Conservation (phyloP, 2,329 filamentous ascomycete genomes). For the Daldinia sp. region DNA sequence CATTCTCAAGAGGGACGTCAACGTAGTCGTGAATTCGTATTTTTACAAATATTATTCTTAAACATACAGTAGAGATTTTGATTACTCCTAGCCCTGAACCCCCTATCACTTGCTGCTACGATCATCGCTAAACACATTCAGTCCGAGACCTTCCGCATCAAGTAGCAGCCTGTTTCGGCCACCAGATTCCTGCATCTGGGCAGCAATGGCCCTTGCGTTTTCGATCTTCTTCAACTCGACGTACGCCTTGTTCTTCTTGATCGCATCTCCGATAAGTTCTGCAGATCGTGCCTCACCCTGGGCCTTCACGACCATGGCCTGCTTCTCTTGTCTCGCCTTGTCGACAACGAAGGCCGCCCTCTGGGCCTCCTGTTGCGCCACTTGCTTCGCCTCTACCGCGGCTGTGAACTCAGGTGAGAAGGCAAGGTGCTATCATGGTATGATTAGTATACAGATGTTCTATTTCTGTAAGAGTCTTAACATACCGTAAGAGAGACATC, state of each 20-base stretch:
- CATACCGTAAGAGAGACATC: constrained; percentile 95
- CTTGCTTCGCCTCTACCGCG: constrained; percentile 77
- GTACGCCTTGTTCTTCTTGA: constrained; percentile 99
- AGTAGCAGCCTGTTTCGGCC: constrained; percentile 94
- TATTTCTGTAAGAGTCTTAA: constrained; percentile 2
- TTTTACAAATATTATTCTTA: constrained; percentile 46
- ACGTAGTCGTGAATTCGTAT: constrained; percentile 25
- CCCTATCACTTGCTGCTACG: constrained; percentile 57
- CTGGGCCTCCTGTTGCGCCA: constrained; percentile 91
- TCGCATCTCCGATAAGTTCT: constrained; percentile 96
- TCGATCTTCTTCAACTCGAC: constrained; percentile 98
- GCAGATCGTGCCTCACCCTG: constrained; percentile 99
- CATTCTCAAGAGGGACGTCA: not conserved
- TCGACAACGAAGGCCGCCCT: constrained; percentile 97
- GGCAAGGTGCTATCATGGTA: constrained; percentile 66
- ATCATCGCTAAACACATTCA: constrained; percentile 76
- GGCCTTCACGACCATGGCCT: constrained; percentile 96
- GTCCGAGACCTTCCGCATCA: constrained; percentile 86
- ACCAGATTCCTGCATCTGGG: constrained; percentile 83
- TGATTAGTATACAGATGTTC: constrained; percentile 1
- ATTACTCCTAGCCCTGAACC: constrained; percentile 26
- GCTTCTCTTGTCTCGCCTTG: constrained; percentile 99
- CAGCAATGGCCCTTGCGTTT: constrained; percentile 90
- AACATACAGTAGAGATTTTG: constrained; percentile 52
- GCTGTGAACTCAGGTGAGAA: constrained; percentile 79